A percentile compares a stretch with the other conserved stretches of the same genome.
Evolutionary conservation across 768 basidiomycete species (phyloP).

Genomic region (Tephrocybe sp.): DNA sequence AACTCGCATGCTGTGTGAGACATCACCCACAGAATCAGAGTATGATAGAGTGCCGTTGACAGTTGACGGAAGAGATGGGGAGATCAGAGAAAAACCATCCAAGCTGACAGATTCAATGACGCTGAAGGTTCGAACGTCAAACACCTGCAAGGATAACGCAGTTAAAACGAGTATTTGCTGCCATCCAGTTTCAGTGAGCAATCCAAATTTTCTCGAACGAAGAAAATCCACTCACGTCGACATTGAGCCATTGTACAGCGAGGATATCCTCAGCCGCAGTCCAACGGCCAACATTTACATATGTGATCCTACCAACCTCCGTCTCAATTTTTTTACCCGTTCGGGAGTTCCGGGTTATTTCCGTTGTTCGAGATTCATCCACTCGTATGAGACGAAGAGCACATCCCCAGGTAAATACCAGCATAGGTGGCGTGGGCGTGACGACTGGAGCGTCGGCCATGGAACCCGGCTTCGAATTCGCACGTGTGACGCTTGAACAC

Average conservation of each 20-base stretch:
- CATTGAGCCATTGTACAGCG: conserved; percentile 85
- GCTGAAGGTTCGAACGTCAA: conserved; percentile 55
- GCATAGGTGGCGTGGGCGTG: conserved; percentile 43
- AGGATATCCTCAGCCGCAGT: conserved; percentile 59
- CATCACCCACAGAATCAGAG: conserved; percentile 45
- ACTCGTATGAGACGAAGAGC: conserved; percentile 64
- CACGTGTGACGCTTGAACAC: conserved; percentile 63
- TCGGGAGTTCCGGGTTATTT: conserved; percentile 47
- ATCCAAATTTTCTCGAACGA: not conserved
- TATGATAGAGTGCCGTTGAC: conserved; percentile 45
- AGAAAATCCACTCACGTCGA: conserved; percentile 63
- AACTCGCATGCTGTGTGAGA: conserved; percentile 69
- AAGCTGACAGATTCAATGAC: conserved; percentile 63
- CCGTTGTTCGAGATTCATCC: conserved; percentile 53
- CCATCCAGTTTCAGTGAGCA: conserved; percentile 2
- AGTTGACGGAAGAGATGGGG: conserved; percentile 48
- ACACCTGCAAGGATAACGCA: conserved; percentile 55
- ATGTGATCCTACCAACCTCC: conserved; percentile 63
- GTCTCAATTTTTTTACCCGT: conserved; percentile 57
- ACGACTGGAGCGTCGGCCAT: conserved; percentile 12
- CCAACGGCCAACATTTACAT: conserved; percentile 62
- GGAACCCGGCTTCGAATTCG: conserved; percentile 17
- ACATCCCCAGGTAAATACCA: conserved; percentile 86
- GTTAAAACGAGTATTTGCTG: conserved; percentile 75
- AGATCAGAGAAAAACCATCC: conserved; percentile 53